Conservation (phyloP, 1,139 yeast genomes). For the Yamadazyma oceani region DNA sequence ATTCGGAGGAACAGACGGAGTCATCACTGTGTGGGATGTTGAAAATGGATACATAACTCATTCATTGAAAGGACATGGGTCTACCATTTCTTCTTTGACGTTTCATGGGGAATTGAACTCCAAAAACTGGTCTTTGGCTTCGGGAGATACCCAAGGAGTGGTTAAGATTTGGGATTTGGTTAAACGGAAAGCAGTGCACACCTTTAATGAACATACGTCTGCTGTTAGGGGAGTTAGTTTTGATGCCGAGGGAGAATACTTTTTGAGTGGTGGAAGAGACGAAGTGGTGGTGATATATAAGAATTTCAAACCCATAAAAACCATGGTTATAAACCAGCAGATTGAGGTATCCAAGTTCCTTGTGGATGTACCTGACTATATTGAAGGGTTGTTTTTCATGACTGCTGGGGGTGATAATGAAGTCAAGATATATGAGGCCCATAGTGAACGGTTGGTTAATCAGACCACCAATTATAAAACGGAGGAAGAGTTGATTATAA, state of each 20-base stretch:
- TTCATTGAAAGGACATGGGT: conserved; percentile 89
- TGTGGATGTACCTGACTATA: conserved; percentile 19
- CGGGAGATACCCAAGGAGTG: conserved; percentile 87
- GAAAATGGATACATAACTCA: conserved; percentile 88
- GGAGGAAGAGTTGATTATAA: conserved; percentile 67
- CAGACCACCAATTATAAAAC: conserved; percentile 48
- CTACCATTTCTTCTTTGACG: conserved; percentile 76
- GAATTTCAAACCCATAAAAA: conserved; percentile 55
- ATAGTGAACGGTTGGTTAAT: conserved; percentile 39
- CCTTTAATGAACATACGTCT: conserved; percentile 72
- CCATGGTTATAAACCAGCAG: conserved; percentile 73
- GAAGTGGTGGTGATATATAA: conserved; percentile 68
- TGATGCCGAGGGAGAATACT: conserved; percentile 46
- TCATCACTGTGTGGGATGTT: conserved; percentile 88
- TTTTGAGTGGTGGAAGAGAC: conserved; percentile 90
- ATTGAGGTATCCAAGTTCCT: conserved; percentile 82
- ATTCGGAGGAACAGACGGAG: conserved; percentile 95
- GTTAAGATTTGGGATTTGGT: conserved; percentile 91
- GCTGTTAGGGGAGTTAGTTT: conserved; percentile 89
- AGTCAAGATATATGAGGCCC: conserved; percentile 60
- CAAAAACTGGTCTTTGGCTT: conserved; percentile 73
- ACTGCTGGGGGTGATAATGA: conserved; percentile 84
- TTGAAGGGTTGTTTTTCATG: conserved; percentile 40
- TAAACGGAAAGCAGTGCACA: conserved; percentile 63
- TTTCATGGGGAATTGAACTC: conserved; percentile 75